Conservation (phyloP, 306 rosid species). For the Acacia acuminata region DNA sequence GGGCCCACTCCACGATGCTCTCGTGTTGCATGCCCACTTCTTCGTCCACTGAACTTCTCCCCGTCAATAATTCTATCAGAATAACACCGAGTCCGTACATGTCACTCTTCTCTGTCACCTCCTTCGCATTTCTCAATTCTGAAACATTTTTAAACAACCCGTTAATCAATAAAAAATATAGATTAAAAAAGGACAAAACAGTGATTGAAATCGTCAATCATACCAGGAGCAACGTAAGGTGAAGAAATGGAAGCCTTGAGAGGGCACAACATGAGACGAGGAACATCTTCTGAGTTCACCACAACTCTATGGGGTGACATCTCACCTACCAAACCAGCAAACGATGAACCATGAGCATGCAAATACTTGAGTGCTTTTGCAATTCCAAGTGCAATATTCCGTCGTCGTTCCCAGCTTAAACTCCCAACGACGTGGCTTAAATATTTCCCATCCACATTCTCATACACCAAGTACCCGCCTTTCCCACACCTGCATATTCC, state of each 20-base stretch:
- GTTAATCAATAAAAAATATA: not conserved
- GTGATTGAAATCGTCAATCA: not conserved
- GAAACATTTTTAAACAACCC: conserved; percentile 15
- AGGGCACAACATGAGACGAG: conserved; percentile 45
- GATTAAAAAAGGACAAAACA: not conserved
- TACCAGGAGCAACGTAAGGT: conserved; percentile 55
- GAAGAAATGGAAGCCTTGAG: conserved; percentile 48
- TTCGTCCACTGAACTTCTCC: conserved; percentile 61
- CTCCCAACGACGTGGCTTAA: conserved; percentile 40
- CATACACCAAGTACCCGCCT: conserved; percentile 46
- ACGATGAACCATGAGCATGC: conserved; percentile 39
- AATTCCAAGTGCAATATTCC: conserved; percentile 46
- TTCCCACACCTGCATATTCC: conserved; percentile 54
- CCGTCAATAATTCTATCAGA: conserved; percentile 75
- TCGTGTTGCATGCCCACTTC: conserved; percentile 48
- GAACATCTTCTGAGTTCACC: conserved; percentile 45
- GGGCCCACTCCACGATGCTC: conserved; percentile 84
- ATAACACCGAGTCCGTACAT: conserved; percentile 71
- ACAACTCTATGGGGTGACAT: conserved; percentile 50
- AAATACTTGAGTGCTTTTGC: conserved; percentile 48
- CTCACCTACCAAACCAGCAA: conserved; percentile 33
- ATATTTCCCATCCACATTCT: conserved; percentile 33
- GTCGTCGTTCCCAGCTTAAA: conserved; percentile 59
- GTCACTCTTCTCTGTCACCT: conserved; percentile 62
- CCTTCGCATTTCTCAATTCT: conserved; percentile 56